Percentiles rank a stretch among this genome's conserved stretches.
phyloP scores from a whole-genome alignment of 352 stramenopile species.

The Elongisporangium prolatum region DNA sequence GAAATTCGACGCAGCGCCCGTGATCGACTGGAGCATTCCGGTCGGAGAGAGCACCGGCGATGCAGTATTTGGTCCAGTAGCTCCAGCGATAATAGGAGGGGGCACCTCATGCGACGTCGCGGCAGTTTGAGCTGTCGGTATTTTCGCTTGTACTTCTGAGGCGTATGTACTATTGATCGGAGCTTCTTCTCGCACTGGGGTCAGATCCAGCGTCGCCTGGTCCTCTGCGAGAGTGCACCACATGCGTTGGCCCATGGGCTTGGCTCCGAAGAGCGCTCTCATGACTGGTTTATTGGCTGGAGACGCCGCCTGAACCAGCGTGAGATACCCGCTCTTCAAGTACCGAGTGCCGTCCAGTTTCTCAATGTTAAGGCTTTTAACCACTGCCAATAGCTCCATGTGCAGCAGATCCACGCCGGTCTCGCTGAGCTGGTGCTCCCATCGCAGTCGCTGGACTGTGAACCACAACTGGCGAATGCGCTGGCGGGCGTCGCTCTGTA shows the following conservation, averaged over 20 bases:
- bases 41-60: not conserved
- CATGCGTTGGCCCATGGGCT: conserved; percentile 24
- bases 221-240: conserved; percentile 58
- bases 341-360: conserved; percentile 42
- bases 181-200: conserved; percentile 18
- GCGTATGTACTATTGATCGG: not conserved
- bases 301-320: conserved; percentile 37
- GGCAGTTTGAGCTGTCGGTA: conserved; percentile 1
- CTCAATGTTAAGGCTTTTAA: conserved; percentile 70
- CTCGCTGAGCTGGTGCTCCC: conserved; percentile 62
- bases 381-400: conserved; percentile 80
- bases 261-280: conserved; percentile 28
- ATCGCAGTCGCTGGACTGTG: conserved; percentile 46
- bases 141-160: not conserved
- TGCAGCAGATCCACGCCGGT: conserved; percentile 60
- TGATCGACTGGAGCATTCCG: not conserved
- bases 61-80: not conserved
- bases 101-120: not conserved
- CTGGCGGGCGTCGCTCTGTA: conserved; percentile 56
- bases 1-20: conserved; percentile 4
- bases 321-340: conserved; percentile 43
- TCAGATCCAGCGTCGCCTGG: conserved; percentile 51
- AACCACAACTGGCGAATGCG: conserved; percentile 60
- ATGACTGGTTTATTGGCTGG: conserved; percentile 13
- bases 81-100: not conserved